A percentile compares a stretch with the other conserved stretches of the same genome.
Conservation (phyloP, 306 rosid genomes). For the Ochetophila trinervis region DNA sequence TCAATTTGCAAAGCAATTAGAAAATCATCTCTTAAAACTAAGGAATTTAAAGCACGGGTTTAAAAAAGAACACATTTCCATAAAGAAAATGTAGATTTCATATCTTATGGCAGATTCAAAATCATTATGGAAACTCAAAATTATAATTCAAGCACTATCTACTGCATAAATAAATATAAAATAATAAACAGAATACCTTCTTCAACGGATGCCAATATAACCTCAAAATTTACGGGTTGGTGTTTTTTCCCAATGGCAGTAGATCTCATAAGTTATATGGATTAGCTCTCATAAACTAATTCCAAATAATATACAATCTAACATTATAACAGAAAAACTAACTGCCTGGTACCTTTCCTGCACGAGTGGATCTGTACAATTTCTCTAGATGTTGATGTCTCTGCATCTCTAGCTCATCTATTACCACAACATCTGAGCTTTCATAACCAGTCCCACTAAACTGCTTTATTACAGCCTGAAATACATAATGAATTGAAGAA, state of each 20-base stretch:
- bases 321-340: not conserved
- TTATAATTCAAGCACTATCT: not conserved
- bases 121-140: not conserved
- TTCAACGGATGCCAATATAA: no score
- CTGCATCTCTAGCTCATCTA: conserved; percentile 92
- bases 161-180: no score
- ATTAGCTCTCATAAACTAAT: not conserved
- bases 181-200: no score
- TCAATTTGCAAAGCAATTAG: not conserved
- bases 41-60: not conserved
- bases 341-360: conserved; percentile 63
- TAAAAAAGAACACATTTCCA: conserved; percentile 1
- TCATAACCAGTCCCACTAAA: conserved; percentile 82
- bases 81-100: not conserved
- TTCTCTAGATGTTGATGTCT: conserved; percentile 91
- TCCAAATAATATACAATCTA: conserved; percentile 1
- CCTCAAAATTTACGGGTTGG: not conserved
- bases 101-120: not conserved
- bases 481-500: conserved; percentile 1
- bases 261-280: not conserved
- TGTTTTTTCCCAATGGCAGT: not conserved
- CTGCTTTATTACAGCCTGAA: conserved; percentile 90
- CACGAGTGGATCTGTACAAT: conserved; percentile 76
- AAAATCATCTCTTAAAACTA: not conserved
- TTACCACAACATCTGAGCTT: conserved; percentile 83